Evolutionary conservation across 768 basidiomycete species (phyloP).

Genomic region (Epithele typhae): DNA sequence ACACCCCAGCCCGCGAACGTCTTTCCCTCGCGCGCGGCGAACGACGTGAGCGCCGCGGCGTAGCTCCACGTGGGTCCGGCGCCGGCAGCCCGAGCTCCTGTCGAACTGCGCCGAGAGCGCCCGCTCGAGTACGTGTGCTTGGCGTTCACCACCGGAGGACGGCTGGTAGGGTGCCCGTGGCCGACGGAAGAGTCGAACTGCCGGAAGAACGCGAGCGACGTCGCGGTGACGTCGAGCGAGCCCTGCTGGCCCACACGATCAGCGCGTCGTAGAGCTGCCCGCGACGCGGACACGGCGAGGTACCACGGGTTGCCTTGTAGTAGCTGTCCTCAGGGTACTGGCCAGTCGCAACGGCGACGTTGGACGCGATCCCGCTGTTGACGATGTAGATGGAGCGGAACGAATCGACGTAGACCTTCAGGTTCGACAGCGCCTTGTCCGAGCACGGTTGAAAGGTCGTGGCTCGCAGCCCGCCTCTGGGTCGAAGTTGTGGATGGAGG

Average conservation of each 20-base stretch:
- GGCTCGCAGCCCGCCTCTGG: constrained; percentile 66
- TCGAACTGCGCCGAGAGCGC: constrained; percentile 62
- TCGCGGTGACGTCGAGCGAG: constrained; percentile 48
- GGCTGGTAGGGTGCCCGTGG: constrained; percentile 51
- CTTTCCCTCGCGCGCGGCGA: constrained; percentile 49
- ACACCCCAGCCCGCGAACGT: constrained; percentile 64
- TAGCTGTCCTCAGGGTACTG: constrained; percentile 78
- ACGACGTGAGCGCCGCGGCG: constrained; percentile 61
- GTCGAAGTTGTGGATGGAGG: constrained; percentile 79
- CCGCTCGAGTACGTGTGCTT: constrained; percentile 62
- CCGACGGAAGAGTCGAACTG: constrained; percentile 49
- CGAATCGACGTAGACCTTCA: constrained; percentile 67
- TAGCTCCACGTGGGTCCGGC: constrained; percentile 75
- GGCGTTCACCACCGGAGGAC: constrained; percentile 42
- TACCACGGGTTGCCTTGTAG: constrained; percentile 78
- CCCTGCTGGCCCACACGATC: constrained; percentile 54
- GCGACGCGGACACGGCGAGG: constrained; percentile 64
- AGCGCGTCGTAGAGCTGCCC: constrained; percentile 76
- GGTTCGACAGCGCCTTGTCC: constrained; percentile 67
- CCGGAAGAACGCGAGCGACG: constrained; percentile 68
- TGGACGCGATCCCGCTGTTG: constrained; percentile 53
- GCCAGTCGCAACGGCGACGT: constrained; percentile 63
- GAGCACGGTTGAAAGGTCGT: constrained; percentile 82
- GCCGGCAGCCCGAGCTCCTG: constrained; percentile 43
- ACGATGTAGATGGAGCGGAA: constrained; percentile 67